A percentile compares a stretch with the other conserved stretches of the same genome.
Evolutionary conservation across 2,329 filamentous ascomycete species (phyloP).

Genomic region (Botrytis galanthina): DNA sequence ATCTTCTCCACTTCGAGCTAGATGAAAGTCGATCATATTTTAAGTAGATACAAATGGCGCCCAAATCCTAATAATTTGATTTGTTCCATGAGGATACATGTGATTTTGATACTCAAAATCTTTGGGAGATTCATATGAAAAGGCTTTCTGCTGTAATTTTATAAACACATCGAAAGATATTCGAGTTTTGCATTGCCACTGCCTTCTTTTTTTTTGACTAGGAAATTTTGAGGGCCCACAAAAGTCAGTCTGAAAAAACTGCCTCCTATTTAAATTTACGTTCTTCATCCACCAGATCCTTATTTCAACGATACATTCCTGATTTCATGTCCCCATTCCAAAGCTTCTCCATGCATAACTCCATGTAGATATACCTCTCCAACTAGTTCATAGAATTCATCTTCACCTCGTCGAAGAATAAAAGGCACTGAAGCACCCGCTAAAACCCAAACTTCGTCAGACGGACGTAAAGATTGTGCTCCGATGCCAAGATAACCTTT

Average conservation of each 20-base stretch:
- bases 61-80: not conserved
- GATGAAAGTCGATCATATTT: too few species aligned
- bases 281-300: too few species aligned
- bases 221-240: not conserved
- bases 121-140: not conserved
- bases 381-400: slow-evolving; percentile 20
- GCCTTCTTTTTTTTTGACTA: not conserved
- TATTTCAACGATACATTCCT: not conserved
- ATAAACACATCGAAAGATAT: not conserved
- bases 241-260: not conserved
- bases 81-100: not conserved
- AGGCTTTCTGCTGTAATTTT: not conserved
- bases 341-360: slow-evolving; percentile 25
- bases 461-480: slow-evolving; percentile 13
- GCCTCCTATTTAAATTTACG: not conserved
- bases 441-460: slow-evolving; percentile 22
- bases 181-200: not conserved
- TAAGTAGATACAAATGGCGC: too few species aligned
- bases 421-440: slow-evolving; percentile 20
- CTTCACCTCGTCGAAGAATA: slow-evolving; percentile 15
- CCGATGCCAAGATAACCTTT: slow-evolving; percentile 17
- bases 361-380: slow-evolving; percentile 26
- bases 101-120: not conserved
- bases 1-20: too few species aligned
- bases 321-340: not conserved